Evolutionary conservation across 2,329 filamentous ascomycete species (phyloP).

Genomic region (Graphilbum fragrans): DNA sequence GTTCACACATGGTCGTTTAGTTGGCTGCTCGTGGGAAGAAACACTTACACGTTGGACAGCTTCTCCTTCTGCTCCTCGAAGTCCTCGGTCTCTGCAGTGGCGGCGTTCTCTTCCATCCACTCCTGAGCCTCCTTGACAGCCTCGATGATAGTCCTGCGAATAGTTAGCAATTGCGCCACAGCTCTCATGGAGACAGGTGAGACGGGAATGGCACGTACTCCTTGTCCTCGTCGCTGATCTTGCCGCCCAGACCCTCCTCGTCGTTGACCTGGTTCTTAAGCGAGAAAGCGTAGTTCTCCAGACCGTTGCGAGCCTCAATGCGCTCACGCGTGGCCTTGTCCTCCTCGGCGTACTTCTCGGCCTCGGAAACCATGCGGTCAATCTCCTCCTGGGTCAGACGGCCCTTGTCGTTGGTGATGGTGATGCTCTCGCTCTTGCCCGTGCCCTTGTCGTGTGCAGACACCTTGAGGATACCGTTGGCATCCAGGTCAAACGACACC

Average conservation of each 20-base stretch:
- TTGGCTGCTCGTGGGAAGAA: neutral
- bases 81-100: constrained; percentile 77
- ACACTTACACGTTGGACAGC: constrained; percentile 60
- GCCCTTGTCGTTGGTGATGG: constrained; percentile 99
- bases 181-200: neutral
- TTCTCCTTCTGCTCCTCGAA: constrained; percentile 99
- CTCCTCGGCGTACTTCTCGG: constrained; percentile 97
- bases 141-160: constrained; percentile 54
- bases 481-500: constrained; percentile 94
- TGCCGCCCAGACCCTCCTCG: constrained; percentile 89
- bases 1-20: no score
- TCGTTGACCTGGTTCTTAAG: constrained; percentile 99
- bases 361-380: constrained; percentile 97
- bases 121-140: constrained; percentile 94
- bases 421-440: constrained; percentile 93
- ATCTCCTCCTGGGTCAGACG: constrained; percentile 94
- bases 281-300: constrained; percentile 99
- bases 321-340: constrained; percentile 97
- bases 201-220: constrained; percentile 51
- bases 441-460: constrained; percentile 95
- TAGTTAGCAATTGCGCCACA: constrained; percentile 27
- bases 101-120: constrained; percentile 93
- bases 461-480: constrained; percentile 97
- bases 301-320: constrained; percentile 89
- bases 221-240: constrained; percentile 98